Conservation (phyloP, 495 filamentous ascomycete genomes). For the Ascodesmis nigricans region DNA sequence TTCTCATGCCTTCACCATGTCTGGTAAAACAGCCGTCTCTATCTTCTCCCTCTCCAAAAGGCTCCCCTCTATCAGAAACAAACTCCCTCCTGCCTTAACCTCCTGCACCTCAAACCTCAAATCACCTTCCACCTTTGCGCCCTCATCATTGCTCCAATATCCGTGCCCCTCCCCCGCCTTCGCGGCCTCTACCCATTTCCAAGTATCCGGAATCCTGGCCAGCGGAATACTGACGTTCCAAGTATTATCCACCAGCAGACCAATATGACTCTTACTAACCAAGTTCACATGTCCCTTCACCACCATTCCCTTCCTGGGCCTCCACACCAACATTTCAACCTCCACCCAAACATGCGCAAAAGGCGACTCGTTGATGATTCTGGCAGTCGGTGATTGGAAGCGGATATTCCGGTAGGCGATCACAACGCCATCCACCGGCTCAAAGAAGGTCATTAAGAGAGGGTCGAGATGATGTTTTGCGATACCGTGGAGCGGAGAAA, state of each 20-base stretch:
- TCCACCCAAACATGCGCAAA: constrained; percentile 38
- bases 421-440: constrained; percentile 45
- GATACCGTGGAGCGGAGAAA: constrained; percentile 16
- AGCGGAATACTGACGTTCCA: constrained; percentile 52
- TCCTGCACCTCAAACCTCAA: constrained; percentile 41
- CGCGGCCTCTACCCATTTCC: constrained; percentile 40
- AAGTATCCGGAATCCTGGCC: constrained; percentile 39
- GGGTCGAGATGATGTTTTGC: constrained; percentile 47
- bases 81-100: constrained; percentile 36
- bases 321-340: constrained; percentile 49
- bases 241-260: constrained; percentile 48
- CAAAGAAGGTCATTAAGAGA: constrained; percentile 50
- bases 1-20: no score
- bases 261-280: constrained; percentile 49
- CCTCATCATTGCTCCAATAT: constrained; percentile 39
- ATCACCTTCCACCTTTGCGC: constrained; percentile 37
- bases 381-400: constrained; percentile 17
- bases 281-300: constrained; percentile 49
- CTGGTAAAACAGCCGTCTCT: constrained; percentile 2
- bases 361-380: constrained; percentile 26
- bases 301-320: constrained; percentile 33
- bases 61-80: constrained; percentile 48
- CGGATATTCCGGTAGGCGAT: constrained; percentile 43
- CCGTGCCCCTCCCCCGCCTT: constrained; percentile 25
- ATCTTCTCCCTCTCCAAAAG: constrained; percentile 29